Evolutionary conservation across 1,139 yeast genomes (phyloP).

Genomic region (Debaryomyces psychrophilus): DNA sequence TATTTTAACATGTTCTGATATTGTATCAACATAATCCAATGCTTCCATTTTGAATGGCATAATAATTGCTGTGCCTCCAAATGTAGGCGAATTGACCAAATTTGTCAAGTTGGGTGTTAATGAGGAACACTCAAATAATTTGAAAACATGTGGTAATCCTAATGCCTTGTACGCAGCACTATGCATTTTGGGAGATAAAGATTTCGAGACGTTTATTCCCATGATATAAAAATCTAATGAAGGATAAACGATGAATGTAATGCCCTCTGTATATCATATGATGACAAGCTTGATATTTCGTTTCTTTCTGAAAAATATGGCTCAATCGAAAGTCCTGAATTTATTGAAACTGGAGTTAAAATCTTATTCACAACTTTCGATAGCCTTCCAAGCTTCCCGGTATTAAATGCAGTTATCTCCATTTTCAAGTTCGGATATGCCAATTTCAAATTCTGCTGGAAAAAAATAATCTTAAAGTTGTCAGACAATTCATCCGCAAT

Average conservation of each 20-base stretch:
- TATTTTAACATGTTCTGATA: constrained; percentile 16
- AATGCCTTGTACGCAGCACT: constrained; percentile 12
- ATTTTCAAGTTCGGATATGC: constrained; percentile 12
- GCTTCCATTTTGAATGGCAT: constrained; percentile 18
- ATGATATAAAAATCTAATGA: constrained; percentile 13
- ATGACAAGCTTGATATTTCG: constrained; percentile 5
- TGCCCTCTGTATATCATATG: constrained; percentile 14
- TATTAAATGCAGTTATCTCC: constrained; percentile 14
- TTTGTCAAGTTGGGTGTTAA: constrained; percentile 9
- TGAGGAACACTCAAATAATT: constrained; percentile 12
- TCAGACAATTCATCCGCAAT: constrained; percentile 13
- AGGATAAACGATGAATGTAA: constrained; percentile 16
- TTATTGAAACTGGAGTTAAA: constrained; percentile 16
- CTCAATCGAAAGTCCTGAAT: not conserved
- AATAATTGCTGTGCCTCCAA: constrained; percentile 19
- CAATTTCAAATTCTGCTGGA: constrained; percentile 8
- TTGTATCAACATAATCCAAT: constrained; percentile 14
- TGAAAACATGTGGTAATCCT: constrained; percentile 16
- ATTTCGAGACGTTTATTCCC: constrained; percentile 12
- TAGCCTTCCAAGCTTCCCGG: constrained; percentile 15
- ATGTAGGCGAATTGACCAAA: constrained; percentile 16
- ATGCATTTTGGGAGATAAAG: constrained; percentile 15
- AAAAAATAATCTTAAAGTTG: constrained; percentile 15
- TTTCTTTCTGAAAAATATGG: not conserved
- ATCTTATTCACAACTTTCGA: constrained; percentile 15